Percentiles rank a stretch among this genome's conserved stretches.
Evolutionary conservation across 2,329 filamentous ascomycete species (phyloP).

Genomic region (Penicillium hordei): DNA sequence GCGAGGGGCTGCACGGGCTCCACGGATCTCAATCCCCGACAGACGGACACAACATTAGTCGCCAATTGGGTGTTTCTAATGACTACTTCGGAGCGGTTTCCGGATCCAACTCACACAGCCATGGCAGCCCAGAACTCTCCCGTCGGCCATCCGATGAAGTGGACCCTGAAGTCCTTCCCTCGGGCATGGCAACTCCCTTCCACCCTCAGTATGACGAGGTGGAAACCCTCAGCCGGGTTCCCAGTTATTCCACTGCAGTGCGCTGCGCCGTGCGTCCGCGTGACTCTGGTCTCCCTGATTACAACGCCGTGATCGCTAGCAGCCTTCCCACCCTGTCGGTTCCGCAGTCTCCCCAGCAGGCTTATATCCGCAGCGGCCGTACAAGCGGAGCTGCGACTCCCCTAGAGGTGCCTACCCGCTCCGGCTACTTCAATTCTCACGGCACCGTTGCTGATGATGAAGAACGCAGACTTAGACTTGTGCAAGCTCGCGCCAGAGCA

Average conservation of each 20-base stretch:
- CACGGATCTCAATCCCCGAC: constrained; percentile 20
- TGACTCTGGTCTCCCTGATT: constrained; percentile 62
- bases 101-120: constrained; percentile 36
- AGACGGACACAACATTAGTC: constrained; percentile 25
- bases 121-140: constrained; percentile 41
- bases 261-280: constrained; percentile 60
- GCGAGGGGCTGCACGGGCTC: constrained; percentile 16
- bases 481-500: constrained; percentile 40
- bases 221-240: constrained; percentile 68
- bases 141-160: constrained; percentile 51
- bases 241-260: constrained; percentile 74
- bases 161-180: constrained; percentile 47
- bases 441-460: constrained; percentile 36
- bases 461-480: constrained; percentile 42
- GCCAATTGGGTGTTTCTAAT: constrained; percentile 27
- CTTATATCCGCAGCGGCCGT: constrained; percentile 39
- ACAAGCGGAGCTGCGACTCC: constrained; percentile 33
- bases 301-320: constrained; percentile 55
- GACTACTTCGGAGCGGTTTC: constrained; percentile 35
- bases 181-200: constrained; percentile 43
- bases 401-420: constrained; percentile 29
- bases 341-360: constrained; percentile 41
- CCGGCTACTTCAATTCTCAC: constrained; percentile 27
- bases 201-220: constrained; percentile 55
- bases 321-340: constrained; percentile 28